Evolutionary conservation across 345 rosid genomes (phyloP).

Genomic region (Leavenworthia alabamica): DNA sequence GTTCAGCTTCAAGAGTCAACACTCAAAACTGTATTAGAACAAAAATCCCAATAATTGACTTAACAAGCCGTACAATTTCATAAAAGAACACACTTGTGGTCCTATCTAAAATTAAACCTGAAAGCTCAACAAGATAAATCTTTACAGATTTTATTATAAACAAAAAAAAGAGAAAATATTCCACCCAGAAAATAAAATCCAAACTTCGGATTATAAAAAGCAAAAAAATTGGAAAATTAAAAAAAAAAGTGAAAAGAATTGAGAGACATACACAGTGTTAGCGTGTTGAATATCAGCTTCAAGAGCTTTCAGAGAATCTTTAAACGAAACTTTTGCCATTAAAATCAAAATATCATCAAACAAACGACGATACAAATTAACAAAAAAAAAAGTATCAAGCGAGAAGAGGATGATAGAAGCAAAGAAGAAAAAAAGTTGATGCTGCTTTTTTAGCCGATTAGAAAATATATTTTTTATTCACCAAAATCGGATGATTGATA

Average conservation of each 20-base stretch:
- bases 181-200: background rate
- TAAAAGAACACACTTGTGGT: background rate
- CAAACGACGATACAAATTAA: background rate
- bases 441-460: conserved; percentile 8
- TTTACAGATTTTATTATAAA: background rate
- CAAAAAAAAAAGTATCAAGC: background rate
- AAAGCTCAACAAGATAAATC: background rate
- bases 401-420: conserved; percentile 11
- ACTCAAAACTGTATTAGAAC: background rate
- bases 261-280: conserved; percentile 63
- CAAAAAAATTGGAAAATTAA: background rate
- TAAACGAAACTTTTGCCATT: conserved; percentile 72
- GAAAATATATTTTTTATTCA: conserved; percentile 11
- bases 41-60: background rate
- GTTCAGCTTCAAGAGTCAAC: background rate
- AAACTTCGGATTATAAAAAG: conserved; percentile 6
- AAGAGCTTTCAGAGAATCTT: conserved; percentile 86
- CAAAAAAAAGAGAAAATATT: background rate
- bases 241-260: background rate
- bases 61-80: conserved; percentile 2
- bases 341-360: conserved; percentile 6
- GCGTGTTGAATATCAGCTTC: conserved; percentile 93
- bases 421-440: conserved; percentile 3
- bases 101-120: background rate
- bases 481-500: conserved; percentile 19